Evolutionary conservation across 2,329 filamentous ascomycete species (phyloP), one percentile per base, ranked within the genome.

Genomic region (Cryphonectria carpinicola): DNA sequence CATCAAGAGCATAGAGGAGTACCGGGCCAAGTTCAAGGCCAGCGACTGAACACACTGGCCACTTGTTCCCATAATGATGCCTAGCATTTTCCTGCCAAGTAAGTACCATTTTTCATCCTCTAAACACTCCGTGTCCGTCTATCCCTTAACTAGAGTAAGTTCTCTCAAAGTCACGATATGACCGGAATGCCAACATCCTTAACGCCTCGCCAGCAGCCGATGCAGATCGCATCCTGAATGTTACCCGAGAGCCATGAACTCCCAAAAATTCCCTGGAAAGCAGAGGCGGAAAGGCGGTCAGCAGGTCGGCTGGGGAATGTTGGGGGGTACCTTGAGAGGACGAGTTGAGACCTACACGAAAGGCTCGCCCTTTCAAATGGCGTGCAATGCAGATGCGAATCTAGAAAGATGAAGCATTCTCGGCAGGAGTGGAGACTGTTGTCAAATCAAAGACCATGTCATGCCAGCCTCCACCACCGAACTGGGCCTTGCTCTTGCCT

Each of bases 391-490:
- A 68, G 52, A 68, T 46, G 64, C 71, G 43, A 32, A 64, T 73
- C 70, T 70, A 72, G 49, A 66, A 67, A 70, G 70, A 66, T 54
- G 39, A 60, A 67, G 60, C 49, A 39, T 65, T 52, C 28, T 65
- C 63, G 66, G 49, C 56, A 56, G 60, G 66, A 66, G 67, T 46
- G 43, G 54, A 64, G 17, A 35, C 56, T 56, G 68, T 52, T 49
- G 41, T 56, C 46, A 71, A 72, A 71, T 72, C 69, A 63, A 71
- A 71, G 49, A 94, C 92, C 93, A 97, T 90, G 78, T 96, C 90
- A 75, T 89, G 86, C 94, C 94, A 97, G 25, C 89, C 90, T 43
- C 93, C 93, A 52, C 93, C 93, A 28, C 90, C 92, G 81, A 94
- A 94, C 70, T 87, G 84, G 66, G 89, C 91, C 71, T 87, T 82